Evolutionary conservation across 495 filamentous ascomycete genomes (phyloP).

Genomic region (Tuber aestivum): DNA sequence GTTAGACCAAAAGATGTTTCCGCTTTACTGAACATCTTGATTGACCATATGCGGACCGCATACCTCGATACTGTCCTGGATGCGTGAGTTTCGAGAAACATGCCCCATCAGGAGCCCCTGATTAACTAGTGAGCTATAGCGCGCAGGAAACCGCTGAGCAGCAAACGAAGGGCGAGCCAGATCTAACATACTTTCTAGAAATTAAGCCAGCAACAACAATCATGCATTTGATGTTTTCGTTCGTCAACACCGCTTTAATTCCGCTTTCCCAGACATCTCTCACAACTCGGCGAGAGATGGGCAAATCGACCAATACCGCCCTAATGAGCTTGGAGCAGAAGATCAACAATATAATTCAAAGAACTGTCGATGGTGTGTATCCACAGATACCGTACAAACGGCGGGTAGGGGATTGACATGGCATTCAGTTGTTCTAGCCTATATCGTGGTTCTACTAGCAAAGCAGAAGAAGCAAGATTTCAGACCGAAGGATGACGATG

Average conservation of each 20-base stretch:
- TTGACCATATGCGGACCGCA: constrained; percentile 83
- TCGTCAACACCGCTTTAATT: constrained; percentile 83
- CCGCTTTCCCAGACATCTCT: constrained; percentile 81
- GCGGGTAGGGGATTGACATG: constrained; percentile 9
- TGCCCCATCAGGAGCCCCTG: constrained; percentile 3
- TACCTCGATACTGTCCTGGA: constrained; percentile 94
- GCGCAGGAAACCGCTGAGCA: constrained; percentile 71
- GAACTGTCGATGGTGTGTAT: constrained; percentile 60
- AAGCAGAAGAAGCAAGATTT: constrained; percentile 90
- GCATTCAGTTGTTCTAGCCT: constrained; percentile 59
- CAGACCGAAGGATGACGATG: constrained; percentile 76
- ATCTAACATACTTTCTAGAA: constrained; percentile 72
- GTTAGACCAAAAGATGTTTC: constrained; percentile 74
- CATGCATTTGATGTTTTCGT: constrained; percentile 85
- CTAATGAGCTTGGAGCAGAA: constrained; percentile 80
- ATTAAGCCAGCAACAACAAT: constrained; percentile 79
- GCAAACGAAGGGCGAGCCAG: constrained; percentile 77
- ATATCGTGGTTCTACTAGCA: constrained; percentile 66
- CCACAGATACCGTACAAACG: background rate
- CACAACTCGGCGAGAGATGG: constrained; percentile 82
- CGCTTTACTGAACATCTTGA: constrained; percentile 75
- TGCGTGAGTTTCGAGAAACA: constrained; percentile 47
- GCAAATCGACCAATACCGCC: constrained; percentile 67
- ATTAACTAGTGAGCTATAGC: constrained; percentile 20
- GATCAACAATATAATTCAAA: constrained; percentile 76